Evolutionary conservation across 2,329 filamentous ascomycete genomes (phyloP), one percentile per base, ranked within the genome.

Genomic region (Fusarium penzigii): DNA sequence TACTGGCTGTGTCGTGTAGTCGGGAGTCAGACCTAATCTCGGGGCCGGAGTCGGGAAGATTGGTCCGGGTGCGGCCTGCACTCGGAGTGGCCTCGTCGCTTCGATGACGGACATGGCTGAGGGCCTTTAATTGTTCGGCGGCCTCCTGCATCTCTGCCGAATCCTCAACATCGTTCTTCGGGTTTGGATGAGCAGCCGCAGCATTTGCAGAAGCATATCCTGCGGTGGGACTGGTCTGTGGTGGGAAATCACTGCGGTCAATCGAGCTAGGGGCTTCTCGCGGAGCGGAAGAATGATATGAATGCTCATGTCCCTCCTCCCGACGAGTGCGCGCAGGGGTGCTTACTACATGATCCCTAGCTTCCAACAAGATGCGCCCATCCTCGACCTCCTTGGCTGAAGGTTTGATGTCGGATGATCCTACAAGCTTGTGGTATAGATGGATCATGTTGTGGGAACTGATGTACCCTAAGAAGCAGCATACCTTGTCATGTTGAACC

Each of bases 81-180:
- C 54, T 56, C 9, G 63, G 61, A 1, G 51, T 40, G 2, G 66
- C 58, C 42, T 82, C 79, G 50, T 79, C 78, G 55, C 78, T 81
- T 16, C 76, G 65, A 53, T 82, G 82, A 3, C 83, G 78, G 48
- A 86, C 78, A 61, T 87, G 83, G 59, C 84, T 86, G 40, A 87
- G 67, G 2, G 84, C 84, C 62, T 87, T 86, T 6, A 87, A 74
- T 66, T 87, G 84, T 63, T 87, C 84, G 5, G 84, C 84, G 17
- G 84, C 84, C 67, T 86, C 83, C 59, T 87, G 82, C 82, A 87
- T 86, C 69, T 87, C 84, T 9, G 81, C 83, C n/a, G 84, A 84
- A 51, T 86, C 84, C 62, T 86, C 83, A 6, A 68, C 68, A 13
- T 72, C 70, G 11, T 70, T 64, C 49, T 72, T 73, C 2, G 67